Evolutionary conservation across 129 eudicot species (phyloP).

Genomic region (Flaveria linearis): DNA sequence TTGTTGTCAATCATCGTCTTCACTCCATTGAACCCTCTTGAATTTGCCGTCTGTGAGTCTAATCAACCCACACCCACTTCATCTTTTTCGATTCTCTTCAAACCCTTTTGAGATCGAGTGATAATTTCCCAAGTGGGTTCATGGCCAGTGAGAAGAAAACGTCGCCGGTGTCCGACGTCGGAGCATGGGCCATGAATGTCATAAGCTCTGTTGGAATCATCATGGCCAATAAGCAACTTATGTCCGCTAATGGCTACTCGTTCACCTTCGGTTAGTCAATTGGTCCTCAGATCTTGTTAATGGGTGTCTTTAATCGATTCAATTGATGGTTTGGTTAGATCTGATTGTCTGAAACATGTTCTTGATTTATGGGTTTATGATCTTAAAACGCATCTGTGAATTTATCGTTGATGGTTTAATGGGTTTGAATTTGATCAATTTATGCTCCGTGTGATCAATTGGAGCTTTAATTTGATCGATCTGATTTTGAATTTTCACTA

Average conservation of each 20-base stretch:
- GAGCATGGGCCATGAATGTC: slow-evolving; percentile 96
- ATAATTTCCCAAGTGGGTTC: background rate
- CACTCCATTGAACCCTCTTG: slow-evolving; percentile 22
- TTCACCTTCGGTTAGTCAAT: slow-evolving; percentile 60
- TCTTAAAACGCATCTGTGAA: background rate
- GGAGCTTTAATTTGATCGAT: background rate
- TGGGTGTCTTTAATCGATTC: background rate
- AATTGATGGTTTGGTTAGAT: too few species aligned
- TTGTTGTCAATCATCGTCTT: slow-evolving; percentile 33
- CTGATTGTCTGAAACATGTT: background rate
- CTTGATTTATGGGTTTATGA: background rate
- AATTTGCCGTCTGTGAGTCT: slow-evolving; percentile 30
- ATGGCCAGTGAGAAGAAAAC: slow-evolving; percentile 76
- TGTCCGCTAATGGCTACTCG: slow-evolving; percentile 74
- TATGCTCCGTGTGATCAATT: slow-evolving; percentile 1
- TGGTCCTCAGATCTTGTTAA: slow-evolving; percentile 25
- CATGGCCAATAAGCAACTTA: slow-evolving; percentile 93
- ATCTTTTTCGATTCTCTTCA: slow-evolving; percentile 15
- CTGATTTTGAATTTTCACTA: background rate
- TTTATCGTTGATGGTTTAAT: background rate
- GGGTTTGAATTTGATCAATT: background rate
- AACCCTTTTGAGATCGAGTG: slow-evolving; percentile 12
- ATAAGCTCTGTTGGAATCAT: slow-evolving; percentile 87
- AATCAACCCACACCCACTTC: background rate
- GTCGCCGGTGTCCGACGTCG: slow-evolving; percentile 68